Conservation (phyloP, 1,284 basidiomycete species). For the Rhodotorula sp. region DNA sequence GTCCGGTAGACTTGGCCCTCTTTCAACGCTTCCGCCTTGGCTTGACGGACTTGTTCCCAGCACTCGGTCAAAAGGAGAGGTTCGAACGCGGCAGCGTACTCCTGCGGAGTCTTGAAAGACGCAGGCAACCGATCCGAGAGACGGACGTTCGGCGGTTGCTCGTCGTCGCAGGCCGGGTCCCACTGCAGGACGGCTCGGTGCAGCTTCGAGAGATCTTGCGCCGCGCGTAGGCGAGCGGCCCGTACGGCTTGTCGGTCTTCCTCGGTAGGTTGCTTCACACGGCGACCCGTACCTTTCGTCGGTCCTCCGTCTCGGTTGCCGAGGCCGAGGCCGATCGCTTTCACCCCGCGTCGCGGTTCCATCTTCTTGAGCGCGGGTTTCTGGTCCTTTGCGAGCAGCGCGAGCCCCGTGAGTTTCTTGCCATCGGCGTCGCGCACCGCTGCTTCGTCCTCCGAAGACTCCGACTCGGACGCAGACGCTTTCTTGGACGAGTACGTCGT, state of each 20-base stretch:
- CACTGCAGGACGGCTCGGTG: slow-evolving; percentile 81
- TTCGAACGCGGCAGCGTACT: slow-evolving; percentile 76
- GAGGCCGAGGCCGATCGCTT: slow-evolving; percentile 27
- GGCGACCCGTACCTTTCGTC: slow-evolving; percentile 37
- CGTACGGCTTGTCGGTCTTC: slow-evolving; percentile 57
- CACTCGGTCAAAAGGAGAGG: slow-evolving; percentile 87
- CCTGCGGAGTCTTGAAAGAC: slow-evolving; percentile 62
- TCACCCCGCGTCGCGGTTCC: slow-evolving; percentile 43
- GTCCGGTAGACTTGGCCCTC: slow-evolving; percentile 56
- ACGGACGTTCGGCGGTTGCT: slow-evolving; percentile 33
- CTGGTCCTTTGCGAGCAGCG: slow-evolving; percentile 63
- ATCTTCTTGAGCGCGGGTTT: slow-evolving; percentile 61
- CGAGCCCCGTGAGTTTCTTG: slow-evolving; percentile 53
- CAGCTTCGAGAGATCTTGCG: slow-evolving; percentile 75
- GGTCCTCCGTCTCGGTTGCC: slow-evolving; percentile 44
- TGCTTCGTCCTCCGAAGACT: slow-evolving; percentile 61
- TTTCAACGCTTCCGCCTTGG: slow-evolving; percentile 60
- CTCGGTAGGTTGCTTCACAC: slow-evolving; percentile 54
- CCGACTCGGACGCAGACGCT: slow-evolving; percentile 51
- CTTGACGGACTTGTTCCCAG: slow-evolving; percentile 81
- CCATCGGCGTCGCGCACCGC: slow-evolving; percentile 47
- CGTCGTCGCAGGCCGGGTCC: slow-evolving; percentile 58
- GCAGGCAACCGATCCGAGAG: slow-evolving; percentile 59
- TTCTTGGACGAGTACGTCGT: slow-evolving; percentile 38
- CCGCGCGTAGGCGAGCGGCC: slow-evolving; percentile 64